Evolutionary conservation across 2,329 filamentous ascomycete genomes (phyloP), one percentile per base, ranked within the genome.

Genomic region (Colletotrichum limetticola): DNA sequence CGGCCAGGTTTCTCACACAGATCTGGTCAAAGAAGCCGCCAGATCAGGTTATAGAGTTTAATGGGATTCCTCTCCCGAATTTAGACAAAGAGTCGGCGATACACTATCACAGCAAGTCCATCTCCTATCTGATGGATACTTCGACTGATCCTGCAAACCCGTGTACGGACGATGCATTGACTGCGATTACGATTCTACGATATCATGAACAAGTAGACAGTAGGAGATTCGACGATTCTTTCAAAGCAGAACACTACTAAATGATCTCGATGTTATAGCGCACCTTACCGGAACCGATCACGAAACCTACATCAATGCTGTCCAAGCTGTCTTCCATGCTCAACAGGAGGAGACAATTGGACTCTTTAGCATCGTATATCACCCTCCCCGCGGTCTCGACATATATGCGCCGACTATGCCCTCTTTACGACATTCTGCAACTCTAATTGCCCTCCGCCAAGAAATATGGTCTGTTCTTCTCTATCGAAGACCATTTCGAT

Each of bases 381-480:
- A 68, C 2, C 66, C 58, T 5, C 57, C 46, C 0, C 49, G 66
- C 9, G 32, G 58, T 6, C 28, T 24, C 28, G 66, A 68, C 35
- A 56, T 68, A 12, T 68, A 63, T 26, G 66, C 66, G 6, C 66
- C 57, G 2, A 63, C 16, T 5, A 68, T 68, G 66, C 58, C 66
- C 0, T 63, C 58, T 6, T 19, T 68, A n/a, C 46, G 66, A 24
- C 66, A 68, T 24, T 68, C 66, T 16, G 66, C 66, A 0, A 68
- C 66, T 0, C 58, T 68, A 5, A 68, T 68, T 4, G 58, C 58
- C 26, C 49, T 68, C 0, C 66, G 66, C 35, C 66, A 68, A n/a
- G 66, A 68, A 9, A 68, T 68, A 11, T 68, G 66, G 66, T 63
- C 66, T 9, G 66, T 68, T 52, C 58, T 68, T 5, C 66, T 68